A percentile compares a stretch with the other conserved stretches of the same genome.
These are phyloP conservation scores for Cutaneotrichosporon sp. DNA, from an alignment of 1,284 basidiomycete genomes.

Conservation along the genomic window DNA sequence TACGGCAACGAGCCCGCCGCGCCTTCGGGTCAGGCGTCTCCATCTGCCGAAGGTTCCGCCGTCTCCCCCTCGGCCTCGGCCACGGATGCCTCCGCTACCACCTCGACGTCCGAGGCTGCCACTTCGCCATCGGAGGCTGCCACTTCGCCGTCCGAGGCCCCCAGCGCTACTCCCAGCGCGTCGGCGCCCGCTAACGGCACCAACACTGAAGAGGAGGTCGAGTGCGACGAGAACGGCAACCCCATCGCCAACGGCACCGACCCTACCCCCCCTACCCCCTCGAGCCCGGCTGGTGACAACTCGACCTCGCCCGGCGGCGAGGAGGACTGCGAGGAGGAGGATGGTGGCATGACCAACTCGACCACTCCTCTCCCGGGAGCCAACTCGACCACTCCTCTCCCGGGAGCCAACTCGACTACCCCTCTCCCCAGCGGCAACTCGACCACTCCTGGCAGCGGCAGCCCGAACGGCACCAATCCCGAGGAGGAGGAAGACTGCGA, in stretches of 20 bases:
- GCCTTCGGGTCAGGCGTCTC: background rate
- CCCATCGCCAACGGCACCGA: conserved; percentile 2
- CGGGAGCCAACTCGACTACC: background rate
- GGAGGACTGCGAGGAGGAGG: conserved; percentile 5
- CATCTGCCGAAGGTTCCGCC: no score
- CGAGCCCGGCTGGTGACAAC: background rate
- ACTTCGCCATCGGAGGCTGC: background rate
- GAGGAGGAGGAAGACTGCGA: background rate
- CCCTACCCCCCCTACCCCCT: background rate
- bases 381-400: conserved; percentile 28
- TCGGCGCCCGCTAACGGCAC: background rate
- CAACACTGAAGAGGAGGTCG: no score
- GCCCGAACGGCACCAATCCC: conserved; percentile 41
- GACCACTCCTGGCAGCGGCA: conserved; percentile 48
- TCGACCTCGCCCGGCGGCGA: background rate
- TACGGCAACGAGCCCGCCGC: background rate
- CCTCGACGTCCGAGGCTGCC: no score
- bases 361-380: conserved; percentile 54
- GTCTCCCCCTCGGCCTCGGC: no score
- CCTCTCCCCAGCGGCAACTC: background rate
- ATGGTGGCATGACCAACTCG: conserved; percentile 61
- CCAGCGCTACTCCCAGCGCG: background rate
- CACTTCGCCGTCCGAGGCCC: background rate
- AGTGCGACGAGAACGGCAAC: no score
- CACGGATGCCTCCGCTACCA: no score